Percentiles rank a stretch among this genome's conserved stretches.
Evolutionary conservation across 2,329 filamentous ascomycete species (phyloP).

Genomic region (Apiospora saccharicola): DNA sequence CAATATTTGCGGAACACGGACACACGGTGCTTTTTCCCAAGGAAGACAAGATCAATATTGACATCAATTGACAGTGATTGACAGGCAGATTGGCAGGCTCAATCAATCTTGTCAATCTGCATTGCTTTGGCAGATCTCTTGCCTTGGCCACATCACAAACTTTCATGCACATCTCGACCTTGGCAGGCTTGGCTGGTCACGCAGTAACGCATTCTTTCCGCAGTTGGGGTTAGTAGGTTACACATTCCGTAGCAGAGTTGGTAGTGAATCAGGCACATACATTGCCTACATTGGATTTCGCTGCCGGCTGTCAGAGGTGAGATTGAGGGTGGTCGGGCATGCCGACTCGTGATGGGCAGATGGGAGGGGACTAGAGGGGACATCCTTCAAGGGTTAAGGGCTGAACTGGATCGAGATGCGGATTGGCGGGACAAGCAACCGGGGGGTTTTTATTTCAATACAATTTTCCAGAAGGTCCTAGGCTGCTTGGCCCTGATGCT

Average conservation of each 20-base stretch:
- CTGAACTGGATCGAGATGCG: slow-evolving; percentile 17
- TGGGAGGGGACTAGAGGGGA: not conserved
- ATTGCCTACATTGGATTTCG: not conserved
- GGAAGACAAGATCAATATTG: slow-evolving; percentile 5
- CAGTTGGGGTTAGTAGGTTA: not conserved
- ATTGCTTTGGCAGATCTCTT: no score
- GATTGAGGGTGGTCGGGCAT: not conserved
- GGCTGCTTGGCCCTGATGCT: not conserved
- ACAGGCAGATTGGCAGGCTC: not conserved
- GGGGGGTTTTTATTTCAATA: not conserved
- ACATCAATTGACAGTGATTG: not conserved
- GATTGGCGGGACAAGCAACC: slow-evolving; percentile 13
- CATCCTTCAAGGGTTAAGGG: not conserved
- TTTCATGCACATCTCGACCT: not conserved
- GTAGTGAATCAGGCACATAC: slow-evolving; percentile 10
- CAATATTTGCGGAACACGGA: slow-evolving; percentile 13
- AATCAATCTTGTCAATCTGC: no score
- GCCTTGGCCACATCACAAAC: not conserved
- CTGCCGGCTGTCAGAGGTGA: not conserved
- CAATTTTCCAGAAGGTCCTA: slow-evolving; percentile 1
- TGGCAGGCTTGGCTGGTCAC: not conserved
- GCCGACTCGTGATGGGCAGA: slow-evolving; percentile 5
- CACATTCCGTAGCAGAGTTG: not conserved
- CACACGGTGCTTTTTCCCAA: not conserved
- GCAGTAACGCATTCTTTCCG: no score